A percentile compares a stretch with the other conserved stretches of the same genome.
phyloP scores from a whole-genome alignment of 2,329 filamentous ascomycete species.

The Chaetomium sp. region DNA sequence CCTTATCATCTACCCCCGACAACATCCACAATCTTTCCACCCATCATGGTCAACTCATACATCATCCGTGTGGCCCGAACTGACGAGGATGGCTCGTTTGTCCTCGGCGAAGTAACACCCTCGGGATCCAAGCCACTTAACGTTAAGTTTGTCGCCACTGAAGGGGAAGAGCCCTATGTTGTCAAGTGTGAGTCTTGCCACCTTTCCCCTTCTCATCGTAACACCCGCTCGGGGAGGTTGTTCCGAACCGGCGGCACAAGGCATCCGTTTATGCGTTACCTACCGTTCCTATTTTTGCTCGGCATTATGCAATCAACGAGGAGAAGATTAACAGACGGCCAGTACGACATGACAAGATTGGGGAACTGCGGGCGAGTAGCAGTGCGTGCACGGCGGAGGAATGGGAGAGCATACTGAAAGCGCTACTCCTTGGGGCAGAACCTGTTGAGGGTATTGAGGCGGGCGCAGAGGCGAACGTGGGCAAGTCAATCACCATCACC shows the following conservation, averaged over 20 bases:
- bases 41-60: constrained; percentile 20
- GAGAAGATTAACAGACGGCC: constrained; percentile 15
- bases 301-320: not conserved
- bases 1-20: no score
- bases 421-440: constrained; percentile 46
- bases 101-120: constrained; percentile 55
- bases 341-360: constrained; percentile 53
- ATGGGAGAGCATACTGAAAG: constrained; percentile 57
- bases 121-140: constrained; percentile 50
- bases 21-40: not conserved
- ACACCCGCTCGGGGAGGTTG: not conserved
- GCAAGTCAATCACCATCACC: constrained; percentile 51
- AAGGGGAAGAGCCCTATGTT: constrained; percentile 56
- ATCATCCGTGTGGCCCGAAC: constrained; percentile 56
- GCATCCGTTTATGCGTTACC: not conserved
- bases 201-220: not conserved
- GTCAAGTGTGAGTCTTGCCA: constrained; percentile 45
- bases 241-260: not conserved
- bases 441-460: constrained; percentile 50
- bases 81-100: constrained; percentile 44
- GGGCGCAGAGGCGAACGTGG: constrained; percentile 51
- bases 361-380: constrained; percentile 47
- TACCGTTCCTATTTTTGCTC: not conserved
- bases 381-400: constrained; percentile 53
- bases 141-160: constrained; percentile 61